Conservation (phyloP, 345 rosid species). For the Barbarea vulgaris region DNA sequence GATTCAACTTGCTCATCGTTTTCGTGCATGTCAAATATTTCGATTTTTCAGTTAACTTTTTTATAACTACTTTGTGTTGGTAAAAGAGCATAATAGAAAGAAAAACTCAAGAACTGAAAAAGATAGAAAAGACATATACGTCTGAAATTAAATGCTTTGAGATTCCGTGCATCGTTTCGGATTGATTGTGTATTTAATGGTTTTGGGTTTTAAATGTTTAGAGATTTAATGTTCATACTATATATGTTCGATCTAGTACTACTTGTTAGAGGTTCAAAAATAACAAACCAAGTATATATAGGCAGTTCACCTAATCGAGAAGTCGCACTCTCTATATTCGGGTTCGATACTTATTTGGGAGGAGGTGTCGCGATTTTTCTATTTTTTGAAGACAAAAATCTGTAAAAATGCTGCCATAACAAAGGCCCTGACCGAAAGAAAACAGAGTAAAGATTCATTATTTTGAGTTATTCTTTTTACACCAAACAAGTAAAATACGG, state of each 20-base stretch:
- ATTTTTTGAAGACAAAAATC: too few relatives aligned
- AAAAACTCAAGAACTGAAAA: background rate
- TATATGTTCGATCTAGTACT: background rate
- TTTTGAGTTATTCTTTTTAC: background rate
- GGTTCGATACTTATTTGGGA: too few relatives aligned
- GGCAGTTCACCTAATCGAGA: too few relatives aligned
- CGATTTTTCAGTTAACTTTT: background rate
- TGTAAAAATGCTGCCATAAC: too few relatives aligned
- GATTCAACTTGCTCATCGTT: constrained; percentile 32
- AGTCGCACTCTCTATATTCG: too few relatives aligned
- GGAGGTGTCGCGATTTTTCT: too few relatives aligned
- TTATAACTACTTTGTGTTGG: constrained; percentile 12
- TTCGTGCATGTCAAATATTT: constrained; percentile 25
- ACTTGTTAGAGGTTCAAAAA: background rate
- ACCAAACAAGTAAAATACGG: background rate
- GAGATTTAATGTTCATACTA: background rate
- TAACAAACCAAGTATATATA: too few relatives aligned
- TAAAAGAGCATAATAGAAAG: constrained; percentile 27
- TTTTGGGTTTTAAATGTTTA: background rate
- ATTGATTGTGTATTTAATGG: background rate
- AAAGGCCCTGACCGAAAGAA: background rate
- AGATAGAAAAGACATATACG: constrained; percentile 26
- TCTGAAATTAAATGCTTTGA: constrained; percentile 24
- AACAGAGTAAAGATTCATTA: background rate
- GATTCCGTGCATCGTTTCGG: background rate